A percentile compares a stretch with the other conserved stretches of the same genome.
These are phyloP conservation scores for Fusarium abutilonis DNA, from an alignment of 2,329 filamentous ascomycete species.

Conservation along the genomic window DNA sequence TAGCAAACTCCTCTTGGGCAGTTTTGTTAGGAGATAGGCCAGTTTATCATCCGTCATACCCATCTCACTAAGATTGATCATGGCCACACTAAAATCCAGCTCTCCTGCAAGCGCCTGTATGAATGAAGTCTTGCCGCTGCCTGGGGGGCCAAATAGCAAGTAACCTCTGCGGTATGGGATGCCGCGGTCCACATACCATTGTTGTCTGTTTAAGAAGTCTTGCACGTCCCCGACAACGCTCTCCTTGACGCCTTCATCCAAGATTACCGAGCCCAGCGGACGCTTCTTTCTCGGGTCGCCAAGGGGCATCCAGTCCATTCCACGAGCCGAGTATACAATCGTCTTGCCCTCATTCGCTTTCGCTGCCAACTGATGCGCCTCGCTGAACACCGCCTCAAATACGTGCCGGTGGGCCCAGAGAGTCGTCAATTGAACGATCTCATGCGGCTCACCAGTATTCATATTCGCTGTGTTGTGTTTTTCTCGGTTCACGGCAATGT, in stretches of 20 bases:
- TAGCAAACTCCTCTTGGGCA: slow-evolving; percentile 83
- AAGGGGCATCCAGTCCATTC: slow-evolving; percentile 85
- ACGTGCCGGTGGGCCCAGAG: slow-evolving; percentile 89
- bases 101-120: slow-evolving; percentile 95
- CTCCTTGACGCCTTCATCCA: slow-evolving; percentile 86
- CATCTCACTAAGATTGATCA: slow-evolving; percentile 89
- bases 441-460: slow-evolving; percentile 88
- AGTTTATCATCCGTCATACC: slow-evolving; percentile 90
- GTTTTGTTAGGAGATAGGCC: slow-evolving; percentile 84
- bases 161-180: slow-evolving; percentile 94
- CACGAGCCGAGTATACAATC: slow-evolving; percentile 85
- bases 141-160: slow-evolving; percentile 86
- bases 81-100: slow-evolving; percentile 90
- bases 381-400: slow-evolving; percentile 88
- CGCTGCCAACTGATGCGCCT: slow-evolving; percentile 83
- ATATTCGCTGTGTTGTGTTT: slow-evolving; percentile 85
- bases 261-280: slow-evolving; percentile 85
- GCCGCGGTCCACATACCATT: slow-evolving; percentile 94
- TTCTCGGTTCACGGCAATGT: slow-evolving; percentile 86
- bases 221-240: slow-evolving; percentile 80
- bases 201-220: slow-evolving; percentile 80
- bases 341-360: slow-evolving; percentile 91
- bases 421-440: slow-evolving; percentile 91
- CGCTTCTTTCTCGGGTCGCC: slow-evolving; percentile 87
- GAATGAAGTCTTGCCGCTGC: slow-evolving; percentile 94